Percentiles rank a stretch among this genome's conserved stretches.
Evolutionary conservation across 805 yeast genomes (phyloP).

Genomic region (Metschnikowia borealis): DNA sequence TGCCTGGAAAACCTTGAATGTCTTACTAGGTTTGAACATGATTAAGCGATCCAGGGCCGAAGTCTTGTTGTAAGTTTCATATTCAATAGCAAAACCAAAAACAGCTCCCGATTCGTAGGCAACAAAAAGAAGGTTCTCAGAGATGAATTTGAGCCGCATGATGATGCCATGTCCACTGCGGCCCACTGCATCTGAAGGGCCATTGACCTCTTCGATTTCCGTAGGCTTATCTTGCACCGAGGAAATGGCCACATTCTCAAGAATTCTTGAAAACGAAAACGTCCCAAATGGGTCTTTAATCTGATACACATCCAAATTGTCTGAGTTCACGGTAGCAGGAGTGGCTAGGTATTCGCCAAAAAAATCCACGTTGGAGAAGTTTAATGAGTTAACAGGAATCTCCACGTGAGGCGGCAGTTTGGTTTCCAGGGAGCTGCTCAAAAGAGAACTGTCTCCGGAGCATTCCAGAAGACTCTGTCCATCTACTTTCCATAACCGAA

Average conservation of each 20-base stretch:
- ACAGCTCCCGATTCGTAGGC: conserved; percentile 77
- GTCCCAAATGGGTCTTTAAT: conserved; percentile 21
- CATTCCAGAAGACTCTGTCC: not conserved
- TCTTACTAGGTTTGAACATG: conserved; percentile 24
- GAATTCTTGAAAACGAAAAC: conserved; percentile 26
- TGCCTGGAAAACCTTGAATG: conserved; percentile 20
- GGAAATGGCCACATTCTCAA: conserved; percentile 26
- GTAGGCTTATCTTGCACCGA: not conserved
- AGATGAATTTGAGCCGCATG: conserved; percentile 51
- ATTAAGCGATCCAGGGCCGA: conserved; percentile 12
- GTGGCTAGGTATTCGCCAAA: conserved; percentile 36
- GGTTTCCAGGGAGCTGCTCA: conserved; percentile 2
- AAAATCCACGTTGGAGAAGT: conserved; percentile 57
- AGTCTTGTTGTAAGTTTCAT: conserved; percentile 2
- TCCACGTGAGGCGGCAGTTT: conserved; percentile 28
- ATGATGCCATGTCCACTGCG: conserved; percentile 54
- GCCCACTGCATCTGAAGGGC: conserved; percentile 1
- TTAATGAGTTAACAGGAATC: conserved; percentile 69
- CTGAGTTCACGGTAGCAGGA: conserved; percentile 63
- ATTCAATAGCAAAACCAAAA: conserved; percentile 24
- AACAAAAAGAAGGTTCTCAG: conserved; percentile 30
- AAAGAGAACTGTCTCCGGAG: conserved; percentile 5
- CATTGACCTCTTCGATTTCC: conserved; percentile 9
- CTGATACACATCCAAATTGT: conserved; percentile 58
- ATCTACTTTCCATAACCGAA: conserved; percentile 42